A percentile compares a stretch with the other conserved stretches of the same genome.
Conservation (phyloP, 441 rosid genomes). For the Lepidium campestre region DNA sequence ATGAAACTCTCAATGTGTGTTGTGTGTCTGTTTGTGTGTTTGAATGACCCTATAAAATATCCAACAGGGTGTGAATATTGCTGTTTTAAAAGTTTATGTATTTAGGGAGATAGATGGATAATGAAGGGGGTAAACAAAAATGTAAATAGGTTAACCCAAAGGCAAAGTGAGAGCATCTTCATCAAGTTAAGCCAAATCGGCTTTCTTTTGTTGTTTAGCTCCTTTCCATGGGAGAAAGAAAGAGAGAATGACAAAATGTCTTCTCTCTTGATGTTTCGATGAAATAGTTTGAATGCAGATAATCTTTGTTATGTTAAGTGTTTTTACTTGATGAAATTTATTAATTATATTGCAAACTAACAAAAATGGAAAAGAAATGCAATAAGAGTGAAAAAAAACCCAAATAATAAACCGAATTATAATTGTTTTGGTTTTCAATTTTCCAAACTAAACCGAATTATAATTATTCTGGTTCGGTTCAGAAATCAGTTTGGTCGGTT, state of each 20-base stretch:
- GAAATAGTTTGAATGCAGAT: background rate
- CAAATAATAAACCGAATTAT: no score
- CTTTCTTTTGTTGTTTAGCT: slow-evolving; percentile 3
- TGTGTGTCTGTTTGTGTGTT: background rate
- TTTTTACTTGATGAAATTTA: background rate
- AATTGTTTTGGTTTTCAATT: no score
- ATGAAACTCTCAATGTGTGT: background rate
- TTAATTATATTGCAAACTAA: background rate
- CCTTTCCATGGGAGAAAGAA: slow-evolving; percentile 14
- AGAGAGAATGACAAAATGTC: slow-evolving; percentile 10
- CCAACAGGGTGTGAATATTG: background rate
- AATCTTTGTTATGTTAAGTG: background rate
- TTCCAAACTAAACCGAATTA: no score
- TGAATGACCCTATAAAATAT: background rate
- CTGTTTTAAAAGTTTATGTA: background rate
- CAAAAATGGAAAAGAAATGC: background rate
- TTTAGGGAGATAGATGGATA: background rate
- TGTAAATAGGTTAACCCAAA: slow-evolving; percentile 15
- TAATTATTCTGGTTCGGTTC: no score
- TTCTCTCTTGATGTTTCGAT: slow-evolving; percentile 15
- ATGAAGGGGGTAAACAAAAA: background rate
- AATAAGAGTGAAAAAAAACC: no score
- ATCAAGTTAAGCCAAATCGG: slow-evolving; percentile 12
- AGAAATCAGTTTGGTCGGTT: no score
- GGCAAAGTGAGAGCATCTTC: slow-evolving; percentile 3